phyloP scores from a whole-genome alignment of 2,329 filamentous ascomycete genomes.

The Aspergillus sp. region DNA sequence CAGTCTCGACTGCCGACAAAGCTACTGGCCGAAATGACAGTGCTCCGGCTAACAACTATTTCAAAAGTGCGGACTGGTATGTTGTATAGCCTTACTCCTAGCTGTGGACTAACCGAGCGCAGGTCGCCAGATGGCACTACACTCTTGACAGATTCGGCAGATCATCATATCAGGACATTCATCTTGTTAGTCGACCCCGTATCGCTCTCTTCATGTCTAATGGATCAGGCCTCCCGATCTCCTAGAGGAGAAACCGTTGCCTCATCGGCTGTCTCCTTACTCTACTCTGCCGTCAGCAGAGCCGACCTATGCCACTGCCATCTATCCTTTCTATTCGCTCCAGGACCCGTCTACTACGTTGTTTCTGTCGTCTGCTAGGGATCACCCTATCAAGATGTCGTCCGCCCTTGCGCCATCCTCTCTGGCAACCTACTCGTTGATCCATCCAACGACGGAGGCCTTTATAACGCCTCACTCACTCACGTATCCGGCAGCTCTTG shows the following conservation, averaged over 20 bases:
- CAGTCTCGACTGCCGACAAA: neutral
- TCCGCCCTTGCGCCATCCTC: constrained; percentile 44
- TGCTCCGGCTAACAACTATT: constrained; percentile 25
- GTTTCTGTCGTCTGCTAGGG: constrained; percentile 43
- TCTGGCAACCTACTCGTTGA: constrained; percentile 46
- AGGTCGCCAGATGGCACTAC: constrained; percentile 50
- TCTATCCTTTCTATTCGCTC: constrained; percentile 48
- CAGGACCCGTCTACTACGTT: constrained; percentile 41
- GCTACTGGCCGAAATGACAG: neutral
- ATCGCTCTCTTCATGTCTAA: constrained; percentile 4
- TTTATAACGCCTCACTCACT: constrained; percentile 48
- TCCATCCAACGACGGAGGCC: constrained; percentile 47
- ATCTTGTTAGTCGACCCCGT: constrained; percentile 35
- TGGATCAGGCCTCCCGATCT: constrained; percentile 38
- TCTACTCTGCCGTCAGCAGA: constrained; percentile 38
- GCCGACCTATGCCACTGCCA: constrained; percentile 44
- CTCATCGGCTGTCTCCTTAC: constrained; percentile 37
- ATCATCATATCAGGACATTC: constrained; percentile 44
- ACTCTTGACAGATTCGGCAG: constrained; percentile 45
- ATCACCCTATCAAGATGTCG: constrained; percentile 48
- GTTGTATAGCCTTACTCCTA: constrained; percentile 2
- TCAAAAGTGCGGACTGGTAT: constrained; percentile 40
- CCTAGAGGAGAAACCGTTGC: constrained; percentile 28
- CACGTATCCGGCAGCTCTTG: constrained; percentile 37
- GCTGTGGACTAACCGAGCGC: constrained; percentile 2